Conservation (phyloP, 495 filamentous ascomycete species). For the Podospora australis region DNA sequence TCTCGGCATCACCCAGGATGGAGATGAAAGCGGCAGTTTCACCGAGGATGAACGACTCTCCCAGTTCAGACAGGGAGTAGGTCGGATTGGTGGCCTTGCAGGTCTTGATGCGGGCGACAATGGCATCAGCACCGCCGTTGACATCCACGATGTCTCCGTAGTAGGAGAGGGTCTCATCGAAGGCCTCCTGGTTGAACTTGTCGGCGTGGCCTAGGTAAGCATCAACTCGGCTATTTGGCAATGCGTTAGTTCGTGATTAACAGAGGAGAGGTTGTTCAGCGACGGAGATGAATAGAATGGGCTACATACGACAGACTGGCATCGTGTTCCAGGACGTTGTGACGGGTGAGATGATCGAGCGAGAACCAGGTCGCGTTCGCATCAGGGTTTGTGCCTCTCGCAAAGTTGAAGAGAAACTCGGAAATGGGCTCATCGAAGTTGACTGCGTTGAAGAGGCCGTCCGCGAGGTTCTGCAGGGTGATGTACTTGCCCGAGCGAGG, state of each 20-base stretch:
- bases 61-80: constrained; percentile 28
- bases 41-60: constrained; percentile 36
- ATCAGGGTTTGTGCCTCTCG: constrained; percentile 39
- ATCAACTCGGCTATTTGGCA: constrained; percentile 33
- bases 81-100: constrained; percentile 41
- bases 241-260: neutral
- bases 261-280: too few relatives aligned
- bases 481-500: constrained; percentile 35
- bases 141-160: constrained; percentile 36
- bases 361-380: constrained; percentile 46
- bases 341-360: constrained; percentile 37
- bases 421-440: constrained; percentile 36
- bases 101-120: constrained; percentile 37
- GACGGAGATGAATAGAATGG: neutral
- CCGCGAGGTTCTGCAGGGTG: constrained; percentile 23
- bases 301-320: constrained; percentile 41
- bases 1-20: constrained; percentile 35
- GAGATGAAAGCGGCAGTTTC: constrained; percentile 42
- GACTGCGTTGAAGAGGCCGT: constrained; percentile 35
- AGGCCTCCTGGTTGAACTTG: constrained; percentile 42
- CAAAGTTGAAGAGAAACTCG: constrained; percentile 35
- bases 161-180: constrained; percentile 37
- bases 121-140: constrained; percentile 37
- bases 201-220: constrained; percentile 36
- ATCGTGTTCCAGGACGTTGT: constrained; percentile 47